phyloP scores from a whole-genome alignment of 805 yeast species.

The Saccharomycopsis sp. region DNA sequence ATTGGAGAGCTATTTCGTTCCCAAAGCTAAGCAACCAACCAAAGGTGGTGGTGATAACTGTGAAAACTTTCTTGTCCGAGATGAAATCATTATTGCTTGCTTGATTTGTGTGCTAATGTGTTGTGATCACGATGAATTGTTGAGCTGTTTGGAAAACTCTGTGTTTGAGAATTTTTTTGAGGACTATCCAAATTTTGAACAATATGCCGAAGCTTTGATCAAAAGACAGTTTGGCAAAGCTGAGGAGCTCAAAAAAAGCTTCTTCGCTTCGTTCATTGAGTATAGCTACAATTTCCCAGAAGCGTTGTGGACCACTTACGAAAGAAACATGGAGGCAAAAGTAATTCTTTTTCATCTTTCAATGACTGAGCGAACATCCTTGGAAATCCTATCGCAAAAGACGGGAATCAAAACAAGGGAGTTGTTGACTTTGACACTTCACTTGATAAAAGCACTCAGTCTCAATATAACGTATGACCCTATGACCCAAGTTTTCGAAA shows the following conservation, averaged over 20 bases:
- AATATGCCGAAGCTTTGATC: slow-evolving; percentile 23
- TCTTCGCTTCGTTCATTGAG: slow-evolving; percentile 19
- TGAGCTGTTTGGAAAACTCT: neutral
- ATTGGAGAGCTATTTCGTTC: slow-evolving; percentile 16
- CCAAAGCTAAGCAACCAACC: slow-evolving; percentile 11
- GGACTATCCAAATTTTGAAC: slow-evolving; percentile 20
- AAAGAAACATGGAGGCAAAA: slow-evolving; percentile 26
- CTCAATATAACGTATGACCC: slow-evolving; percentile 26
- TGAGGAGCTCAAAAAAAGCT: slow-evolving; percentile 17
- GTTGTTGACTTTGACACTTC: slow-evolving; percentile 21
- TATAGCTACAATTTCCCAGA: slow-evolving; percentile 23
- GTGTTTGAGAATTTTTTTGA: slow-evolving; percentile 18
- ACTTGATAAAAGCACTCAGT: slow-evolving; percentile 23
- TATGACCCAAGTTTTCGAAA: slow-evolving; percentile 5
- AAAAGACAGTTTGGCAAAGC: slow-evolving; percentile 26
- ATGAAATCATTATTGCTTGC: slow-evolving; percentile 14
- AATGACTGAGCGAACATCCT: slow-evolving; percentile 23
- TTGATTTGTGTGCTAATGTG: slow-evolving; percentile 20
- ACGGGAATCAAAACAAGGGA: slow-evolving; percentile 21
- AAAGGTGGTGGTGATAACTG: slow-evolving; percentile 11
- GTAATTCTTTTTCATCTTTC: slow-evolving; percentile 29
- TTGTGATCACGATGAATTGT: neutral
- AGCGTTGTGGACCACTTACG: slow-evolving; percentile 24
- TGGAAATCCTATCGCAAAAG: slow-evolving; percentile 22
- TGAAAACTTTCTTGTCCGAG: slow-evolving; percentile 9